Conservation (phyloP, 306 rosid species). For the Macrotyloma uniflorum region DNA sequence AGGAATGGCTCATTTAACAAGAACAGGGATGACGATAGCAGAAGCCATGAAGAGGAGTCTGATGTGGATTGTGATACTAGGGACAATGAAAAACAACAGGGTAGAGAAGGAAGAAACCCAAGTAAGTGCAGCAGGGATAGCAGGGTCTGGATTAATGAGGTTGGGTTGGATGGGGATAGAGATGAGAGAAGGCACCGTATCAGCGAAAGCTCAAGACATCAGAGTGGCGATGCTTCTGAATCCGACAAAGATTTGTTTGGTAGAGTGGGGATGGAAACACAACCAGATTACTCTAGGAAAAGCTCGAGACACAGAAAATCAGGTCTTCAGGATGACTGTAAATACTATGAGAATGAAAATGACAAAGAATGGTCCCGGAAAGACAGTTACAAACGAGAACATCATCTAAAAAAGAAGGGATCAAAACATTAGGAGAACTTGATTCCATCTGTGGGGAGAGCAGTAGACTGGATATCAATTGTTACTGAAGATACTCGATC, state of each 20-base stretch:
- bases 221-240: constrained; percentile 36
- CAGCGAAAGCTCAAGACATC: constrained; percentile 39
- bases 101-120: constrained; percentile 48
- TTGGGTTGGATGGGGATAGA: constrained; percentile 31
- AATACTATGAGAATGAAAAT: constrained; percentile 34
- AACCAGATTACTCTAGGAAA: constrained; percentile 35
- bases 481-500: too few relatives aligned
- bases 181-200: constrained; percentile 29
- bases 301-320: constrained; percentile 29
- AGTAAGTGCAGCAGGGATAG: constrained; percentile 34
- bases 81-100: constrained; percentile 34
- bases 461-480: too few relatives aligned
- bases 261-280: constrained; percentile 32
- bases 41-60: constrained; percentile 46
- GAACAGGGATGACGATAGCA: constrained; percentile 33
- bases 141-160: constrained; percentile 35
- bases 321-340: constrained; percentile 20
- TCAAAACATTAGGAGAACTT: constrained; percentile 28
- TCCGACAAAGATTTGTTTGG: constrained; percentile 33
- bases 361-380: constrained; percentile 36
- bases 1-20: constrained; percentile 40
- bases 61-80: constrained; percentile 43
- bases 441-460: constrained; percentile 12
- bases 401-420: constrained; percentile 37
- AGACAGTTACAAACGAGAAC: constrained; percentile 29